Conservation (phyloP, 108 stramenopile species). For the Nitzschia sp. region DNA sequence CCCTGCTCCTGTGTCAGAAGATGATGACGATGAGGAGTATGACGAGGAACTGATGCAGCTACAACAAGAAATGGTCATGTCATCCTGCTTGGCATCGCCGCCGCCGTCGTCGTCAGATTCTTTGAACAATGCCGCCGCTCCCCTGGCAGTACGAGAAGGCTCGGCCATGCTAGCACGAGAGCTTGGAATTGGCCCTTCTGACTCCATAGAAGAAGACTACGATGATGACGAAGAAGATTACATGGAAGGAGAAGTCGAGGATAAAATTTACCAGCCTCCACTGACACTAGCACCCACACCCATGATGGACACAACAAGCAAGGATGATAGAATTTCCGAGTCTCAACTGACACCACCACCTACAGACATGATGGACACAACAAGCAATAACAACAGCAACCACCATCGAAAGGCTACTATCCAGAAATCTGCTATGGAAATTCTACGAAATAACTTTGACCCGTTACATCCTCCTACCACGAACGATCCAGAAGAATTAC, state of each 20-base stretch:
- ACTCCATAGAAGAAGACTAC: too few relatives aligned
- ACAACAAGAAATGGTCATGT: conserved; percentile 6
- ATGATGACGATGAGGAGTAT: background rate
- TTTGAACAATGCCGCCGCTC: background rate
- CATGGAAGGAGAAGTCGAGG: conserved; percentile 8
- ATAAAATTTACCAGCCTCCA: background rate
- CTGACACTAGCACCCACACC: too few relatives aligned
- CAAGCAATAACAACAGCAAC: too few relatives aligned
- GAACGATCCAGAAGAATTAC: conserved; percentile 44
- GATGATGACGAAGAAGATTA: conserved; percentile 11
- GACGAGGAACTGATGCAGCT: background rate
- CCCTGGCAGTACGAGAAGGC: background rate
- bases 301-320: too few relatives aligned
- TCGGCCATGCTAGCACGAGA: conserved; percentile 7
- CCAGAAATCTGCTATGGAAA: conserved; percentile 28
- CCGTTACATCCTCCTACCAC: conserved; percentile 13
- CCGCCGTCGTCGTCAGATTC: too few relatives aligned
- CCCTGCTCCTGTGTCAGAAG: background rate
- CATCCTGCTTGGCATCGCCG: conserved; percentile 4
- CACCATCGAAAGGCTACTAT: too few relatives aligned
- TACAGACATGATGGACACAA: too few relatives aligned
- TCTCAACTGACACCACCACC: too few relatives aligned
- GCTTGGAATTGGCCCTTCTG: background rate
- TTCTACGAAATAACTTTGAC: conserved; percentile 35
- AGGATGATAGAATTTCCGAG: too few relatives aligned